phyloP scores from a whole-genome alignment of 805 yeast genomes.

The Komagataella pastoris region DNA sequence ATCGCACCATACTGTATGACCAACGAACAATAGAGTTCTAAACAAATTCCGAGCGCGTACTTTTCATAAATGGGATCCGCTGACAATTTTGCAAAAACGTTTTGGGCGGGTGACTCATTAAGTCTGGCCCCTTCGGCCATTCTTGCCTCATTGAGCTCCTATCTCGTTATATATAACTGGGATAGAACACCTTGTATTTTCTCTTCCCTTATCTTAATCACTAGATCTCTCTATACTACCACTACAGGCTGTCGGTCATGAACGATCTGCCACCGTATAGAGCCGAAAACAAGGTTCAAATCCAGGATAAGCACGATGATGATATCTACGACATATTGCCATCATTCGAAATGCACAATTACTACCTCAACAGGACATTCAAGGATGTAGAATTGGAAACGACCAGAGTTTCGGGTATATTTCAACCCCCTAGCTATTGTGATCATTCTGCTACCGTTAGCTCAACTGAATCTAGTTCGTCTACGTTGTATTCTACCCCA shows the following conservation, averaged over 20 bases:
- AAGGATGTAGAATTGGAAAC: conserved; percentile 3
- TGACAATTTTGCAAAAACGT: not conserved
- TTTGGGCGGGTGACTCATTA: not conserved
- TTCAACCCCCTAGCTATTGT: conserved; percentile 5
- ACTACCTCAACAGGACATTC: conserved; percentile 10
- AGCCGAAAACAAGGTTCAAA: not conserved
- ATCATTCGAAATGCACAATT: conserved; percentile 56
- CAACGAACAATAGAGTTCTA: not conserved
- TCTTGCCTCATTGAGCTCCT: not conserved
- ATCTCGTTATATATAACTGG: not conserved
- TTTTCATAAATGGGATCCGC: not conserved
- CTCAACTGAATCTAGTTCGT: not conserved
- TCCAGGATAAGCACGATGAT: conserved; percentile 1
- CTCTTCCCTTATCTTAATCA: not conserved
- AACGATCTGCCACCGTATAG: not conserved
- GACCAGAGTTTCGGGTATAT: not conserved
- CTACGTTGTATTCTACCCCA: not conserved
- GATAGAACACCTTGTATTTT: not conserved
- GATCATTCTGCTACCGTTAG: not conserved
- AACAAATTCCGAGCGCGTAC: not conserved
- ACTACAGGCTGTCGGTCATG: not conserved
- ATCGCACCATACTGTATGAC: not conserved
- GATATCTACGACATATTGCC: conserved; percentile 43
- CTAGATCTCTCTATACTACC: not conserved
- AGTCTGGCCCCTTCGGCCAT: not conserved